Base-by-base conservation (phyloP, 2,329 filamentous ascomycete species). In the Fusarium sp. region DNA sequence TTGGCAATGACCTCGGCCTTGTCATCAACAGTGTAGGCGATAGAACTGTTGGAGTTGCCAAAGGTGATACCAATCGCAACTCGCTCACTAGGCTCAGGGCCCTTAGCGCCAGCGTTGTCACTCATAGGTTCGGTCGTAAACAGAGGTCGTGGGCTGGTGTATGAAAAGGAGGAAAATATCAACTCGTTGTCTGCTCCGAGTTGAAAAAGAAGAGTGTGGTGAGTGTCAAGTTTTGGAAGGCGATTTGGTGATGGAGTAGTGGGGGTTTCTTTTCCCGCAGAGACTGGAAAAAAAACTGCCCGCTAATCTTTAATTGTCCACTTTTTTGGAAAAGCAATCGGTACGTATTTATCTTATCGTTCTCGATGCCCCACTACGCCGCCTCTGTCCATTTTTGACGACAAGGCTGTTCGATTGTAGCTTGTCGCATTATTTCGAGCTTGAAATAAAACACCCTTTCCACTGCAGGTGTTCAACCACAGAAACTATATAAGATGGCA, bases 1-100 rank as follows among this genome's bases (percentile, higher is more conserved):
- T 99, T 98, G 78, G 96, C 96, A 83, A 99, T 98, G 71, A 99
- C 95, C 81, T 98, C 93, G 71, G 94, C 91, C 86, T 97, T 97
- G 82, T 97, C 95, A 78, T 98, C 95, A 68, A 91, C 88, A 48
- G 94, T 97, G 80, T 90, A 94, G 76, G 95, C 95, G 83, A 99
- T 98, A 66, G 94, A 98, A 85, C 93, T 97, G 90, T 97, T 97
- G 68, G 94, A 94, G 86, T 98, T 99, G 83, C 96, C 96, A 86
- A 98, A 98, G 74, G 94, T 92, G 79, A 99, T 94, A 80, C 96
- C 96, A 83, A 99, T 98, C 79, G 92, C 93, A 77, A 87, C 85
- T 76, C 89, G 86, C 74, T 90, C 85, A 74, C 82, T 83, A 54
- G 88, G 88, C 81, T 85, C 82, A 66, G 82, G 79, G 77, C 80